Evolutionary conservation across 345 rosid genomes (phyloP).

Genomic region (Rhodomyrtus tomentosa): DNA sequence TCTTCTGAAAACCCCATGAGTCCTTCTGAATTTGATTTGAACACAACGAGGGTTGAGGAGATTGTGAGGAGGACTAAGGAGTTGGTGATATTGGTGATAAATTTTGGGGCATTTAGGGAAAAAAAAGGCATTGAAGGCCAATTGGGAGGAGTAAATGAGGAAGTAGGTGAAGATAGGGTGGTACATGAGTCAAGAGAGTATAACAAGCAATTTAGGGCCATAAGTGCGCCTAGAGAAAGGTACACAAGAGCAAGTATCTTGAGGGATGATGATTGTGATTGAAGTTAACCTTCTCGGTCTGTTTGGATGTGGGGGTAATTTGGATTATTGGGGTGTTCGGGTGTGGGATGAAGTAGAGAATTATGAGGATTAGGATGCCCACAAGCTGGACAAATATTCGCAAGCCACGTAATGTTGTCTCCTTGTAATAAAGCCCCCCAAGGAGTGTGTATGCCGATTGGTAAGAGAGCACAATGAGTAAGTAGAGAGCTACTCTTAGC

Average conservation of each 20-base stretch:
- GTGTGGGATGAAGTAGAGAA: slow-evolving; percentile 8
- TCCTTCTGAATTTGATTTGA: slow-evolving; percentile 5
- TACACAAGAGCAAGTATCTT: slow-evolving; percentile 15
- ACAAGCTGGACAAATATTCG: slow-evolving; percentile 12
- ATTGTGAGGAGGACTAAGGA: slow-evolving; percentile 29
- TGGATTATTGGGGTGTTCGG: not conserved
- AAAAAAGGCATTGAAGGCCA: not conserved
- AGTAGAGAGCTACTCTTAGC: not conserved
- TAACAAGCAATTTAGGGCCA: slow-evolving; percentile 4
- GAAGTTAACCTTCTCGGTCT: not conserved
- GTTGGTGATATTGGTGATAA: slow-evolving; percentile 23
- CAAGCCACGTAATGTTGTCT: slow-evolving; percentile 31
- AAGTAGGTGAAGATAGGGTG: slow-evolving; percentile 33
- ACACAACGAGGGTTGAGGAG: slow-evolving; percentile 26
- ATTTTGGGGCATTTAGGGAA: not conserved
- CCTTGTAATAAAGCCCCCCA: slow-evolving; percentile 23
- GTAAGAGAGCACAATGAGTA: slow-evolving; percentile 3
- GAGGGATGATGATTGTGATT: not conserved
- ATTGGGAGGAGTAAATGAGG: slow-evolving; percentile 24
- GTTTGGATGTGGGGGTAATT: not conserved
- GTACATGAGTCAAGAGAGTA: slow-evolving; percentile 24
- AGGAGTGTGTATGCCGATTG: slow-evolving; percentile 20
- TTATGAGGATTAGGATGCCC: slow-evolving; percentile 27
- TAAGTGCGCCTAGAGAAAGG: not conserved
- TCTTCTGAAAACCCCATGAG: not conserved